Base-by-base conservation (phyloP, 371 early-diverging fungal genomes). In the Mortierella sp. region DNA sequence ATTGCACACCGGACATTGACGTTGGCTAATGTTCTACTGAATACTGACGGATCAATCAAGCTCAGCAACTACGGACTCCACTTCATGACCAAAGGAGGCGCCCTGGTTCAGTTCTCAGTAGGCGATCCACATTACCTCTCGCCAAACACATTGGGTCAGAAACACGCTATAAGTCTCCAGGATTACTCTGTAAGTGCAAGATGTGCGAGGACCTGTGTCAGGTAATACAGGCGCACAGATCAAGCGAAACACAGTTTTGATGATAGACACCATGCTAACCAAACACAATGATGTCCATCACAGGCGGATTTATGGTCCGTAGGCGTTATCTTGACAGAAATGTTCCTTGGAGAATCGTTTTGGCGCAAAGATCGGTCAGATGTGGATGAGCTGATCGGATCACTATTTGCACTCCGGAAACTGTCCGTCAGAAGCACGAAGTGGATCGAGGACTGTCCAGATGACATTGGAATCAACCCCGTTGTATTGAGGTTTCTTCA, bases 261-360 rank as follows among this genome's bases (percentile, higher is more conserved):
- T 34, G 34, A n/a, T n/a, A n/a, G 34, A 34, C 34, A 34, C 10
- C 34, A 7, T 34, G 7, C 34, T 34, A 34, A 34, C 10, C 10
- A 34, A 34, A 4, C 34, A 34, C 34, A 4, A 4, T 4, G 7
- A 34, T 25, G 25, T 22, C 24, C 10, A 19, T 10, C 3, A 16
- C 69, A 88, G 86, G 76, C 80, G 31, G 90, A 89, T 60, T 40
- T 86, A 12, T 91, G 91, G 91, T 84, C 88, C 3, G 50, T 86
- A 16, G 91, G 85, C 0, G 67, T 88, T 2, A 82, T 89, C n/a
- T 54, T 91, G 16, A 64, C 82, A 0, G 90, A 89, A 58, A 80
- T 86, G 57, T 81, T 80, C 45, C 78, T 82, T 3, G 81, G 86
- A 28, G 78, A 80, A 44, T 79, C 84, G 16, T 88, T 88, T 51